Percentiles rank a stretch among this genome's conserved stretches.
Evolutionary conservation across 345 rosid genomes (phyloP).

Genomic region (Sisymbrium altissimum): DNA sequence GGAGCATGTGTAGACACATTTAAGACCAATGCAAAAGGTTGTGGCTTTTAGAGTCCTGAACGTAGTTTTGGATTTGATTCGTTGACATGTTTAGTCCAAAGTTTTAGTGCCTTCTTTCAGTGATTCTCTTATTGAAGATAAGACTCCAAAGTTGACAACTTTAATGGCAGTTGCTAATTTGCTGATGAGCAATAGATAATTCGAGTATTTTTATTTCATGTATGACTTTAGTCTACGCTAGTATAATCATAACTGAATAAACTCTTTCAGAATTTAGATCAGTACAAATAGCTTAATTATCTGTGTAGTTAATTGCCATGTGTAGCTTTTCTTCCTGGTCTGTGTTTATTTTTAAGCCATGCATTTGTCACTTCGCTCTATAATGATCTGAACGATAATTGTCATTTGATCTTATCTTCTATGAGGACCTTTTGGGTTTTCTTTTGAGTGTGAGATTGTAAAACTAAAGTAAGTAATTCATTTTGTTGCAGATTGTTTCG

Average conservation of each 20-base stretch:
- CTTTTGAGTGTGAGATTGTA: not conserved
- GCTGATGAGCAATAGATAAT: not conserved
- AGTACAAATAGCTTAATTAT: not conserved
- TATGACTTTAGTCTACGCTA: not conserved
- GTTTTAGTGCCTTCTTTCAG: not conserved
- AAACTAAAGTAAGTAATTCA: not conserved
- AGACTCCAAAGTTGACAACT: not conserved
- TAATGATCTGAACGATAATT: not conserved
- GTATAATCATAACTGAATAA: not conserved
- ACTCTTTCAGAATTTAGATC: not conserved
- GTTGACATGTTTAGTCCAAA: not conserved
- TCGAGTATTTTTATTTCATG: not conserved
- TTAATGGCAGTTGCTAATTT: not conserved
- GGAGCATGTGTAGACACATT: not conserved
- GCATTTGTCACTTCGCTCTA: not conserved
- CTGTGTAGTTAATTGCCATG: not conserved
- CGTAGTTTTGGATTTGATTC: not conserved
- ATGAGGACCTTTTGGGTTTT: not conserved
- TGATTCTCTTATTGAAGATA: not conserved
- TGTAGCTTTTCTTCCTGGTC: not conserved
- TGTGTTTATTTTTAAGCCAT: not conserved
- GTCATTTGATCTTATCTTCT: not conserved
- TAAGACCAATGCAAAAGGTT: not conserved
- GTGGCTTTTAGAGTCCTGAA: not conserved
- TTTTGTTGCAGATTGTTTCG: slow-evolving; percentile 16